These are phyloP conservation scores for Talaromyces sp. DNA, from an alignment of 2,329 filamentous ascomycete species.

Conservation along the genomic window DNA sequence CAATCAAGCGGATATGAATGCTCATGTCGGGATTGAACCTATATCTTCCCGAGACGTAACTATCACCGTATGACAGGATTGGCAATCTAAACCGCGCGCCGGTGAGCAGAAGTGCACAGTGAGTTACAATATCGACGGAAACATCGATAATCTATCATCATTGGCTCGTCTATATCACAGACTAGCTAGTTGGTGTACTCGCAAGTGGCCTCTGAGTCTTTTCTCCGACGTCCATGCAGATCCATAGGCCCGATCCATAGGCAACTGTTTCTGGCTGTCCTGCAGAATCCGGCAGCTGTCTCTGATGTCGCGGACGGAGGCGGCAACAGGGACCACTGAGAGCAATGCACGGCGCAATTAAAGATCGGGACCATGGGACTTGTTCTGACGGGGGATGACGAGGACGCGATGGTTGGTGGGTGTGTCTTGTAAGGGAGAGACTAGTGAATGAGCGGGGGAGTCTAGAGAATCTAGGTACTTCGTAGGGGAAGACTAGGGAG, in stretches of 20 bases:
- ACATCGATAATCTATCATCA: background rate
- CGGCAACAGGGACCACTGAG: conserved; percentile 7
- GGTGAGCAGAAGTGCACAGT: background rate
- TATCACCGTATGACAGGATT: conserved; percentile 5
- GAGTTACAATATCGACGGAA: background rate
- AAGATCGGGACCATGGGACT: conserved; percentile 3
- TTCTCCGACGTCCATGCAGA: background rate
- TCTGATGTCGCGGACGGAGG: background rate
- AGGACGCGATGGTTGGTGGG: conserved; percentile 5
- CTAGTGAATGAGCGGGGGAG: background rate
- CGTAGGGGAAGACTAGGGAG: background rate
- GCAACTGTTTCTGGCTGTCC: no score
- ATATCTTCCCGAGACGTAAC: background rate
- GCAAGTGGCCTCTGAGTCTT: background rate
- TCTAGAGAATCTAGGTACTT: background rate
- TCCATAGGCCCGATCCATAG: background rate
- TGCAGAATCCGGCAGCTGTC: background rate
- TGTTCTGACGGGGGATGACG: background rate
- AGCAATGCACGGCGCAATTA: background rate
- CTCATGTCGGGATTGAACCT: background rate
- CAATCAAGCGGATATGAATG: conserved; percentile 2
- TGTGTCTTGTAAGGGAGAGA: background rate
- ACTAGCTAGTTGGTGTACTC: background rate
- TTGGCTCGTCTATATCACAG: conserved; percentile 9
- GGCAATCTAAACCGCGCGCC: background rate